phyloP scores from a whole-genome alignment of 2,329 filamentous ascomycete species.

The Colletotrichum sp. region DNA sequence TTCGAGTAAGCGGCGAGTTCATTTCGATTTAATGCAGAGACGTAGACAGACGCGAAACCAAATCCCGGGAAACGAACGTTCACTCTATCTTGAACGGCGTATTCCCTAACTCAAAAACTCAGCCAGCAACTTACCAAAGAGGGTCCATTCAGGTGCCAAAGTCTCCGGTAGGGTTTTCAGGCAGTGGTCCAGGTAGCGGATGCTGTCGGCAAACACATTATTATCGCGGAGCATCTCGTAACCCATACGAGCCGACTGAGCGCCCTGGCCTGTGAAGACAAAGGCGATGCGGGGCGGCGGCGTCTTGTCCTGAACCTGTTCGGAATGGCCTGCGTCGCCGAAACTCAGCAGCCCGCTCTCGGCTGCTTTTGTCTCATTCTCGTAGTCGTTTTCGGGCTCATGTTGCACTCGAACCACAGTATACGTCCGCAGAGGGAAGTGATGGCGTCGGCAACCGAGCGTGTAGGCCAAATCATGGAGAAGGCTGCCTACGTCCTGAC shows the following conservation, averaged over 20 bases:
- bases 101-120: neutral
- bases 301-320: constrained; percentile 33
- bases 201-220: neutral
- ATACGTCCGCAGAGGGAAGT: constrained; percentile 14
- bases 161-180: neutral
- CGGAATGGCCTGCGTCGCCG: neutral
- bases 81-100: neutral
- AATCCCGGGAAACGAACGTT: too few species aligned
- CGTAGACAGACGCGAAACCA: neutral
- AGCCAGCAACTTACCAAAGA: neutral
- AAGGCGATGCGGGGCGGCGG: neutral
- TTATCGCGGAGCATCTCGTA: constrained; percentile 27
- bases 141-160: neutral
- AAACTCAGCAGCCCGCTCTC: neutral
- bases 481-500: constrained; percentile 12
- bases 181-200: constrained; percentile 12
- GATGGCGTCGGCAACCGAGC: constrained; percentile 18
- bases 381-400: neutral
- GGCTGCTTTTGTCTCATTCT: neutral
- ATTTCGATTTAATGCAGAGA: neutral
- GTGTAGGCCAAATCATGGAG: constrained; percentile 22
- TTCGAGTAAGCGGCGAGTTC: neutral
- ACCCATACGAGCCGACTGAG: constrained; percentile 48
- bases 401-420: neutral
- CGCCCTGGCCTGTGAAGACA: constrained; percentile 50